Base-by-base conservation (phyloP, 805 yeast species). In the Ogataea wickerhamii region DNA sequence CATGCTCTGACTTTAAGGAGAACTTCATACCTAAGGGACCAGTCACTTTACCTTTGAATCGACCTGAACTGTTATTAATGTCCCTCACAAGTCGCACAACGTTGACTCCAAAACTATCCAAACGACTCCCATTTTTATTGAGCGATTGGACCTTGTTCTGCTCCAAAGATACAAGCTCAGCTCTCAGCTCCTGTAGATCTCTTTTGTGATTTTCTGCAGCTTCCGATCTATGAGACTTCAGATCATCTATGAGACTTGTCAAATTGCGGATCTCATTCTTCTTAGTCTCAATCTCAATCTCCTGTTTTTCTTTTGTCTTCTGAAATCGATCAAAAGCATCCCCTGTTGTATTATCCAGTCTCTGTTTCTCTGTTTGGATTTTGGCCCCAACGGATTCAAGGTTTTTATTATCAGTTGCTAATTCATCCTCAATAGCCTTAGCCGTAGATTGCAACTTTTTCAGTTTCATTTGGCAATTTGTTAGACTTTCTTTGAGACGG, bases 1-100 rank as follows among this genome's bases (percentile, higher is more conserved):
- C 61, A 49, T 61, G 75, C 6, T 71, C 78, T 1, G 63, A 56
- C 51, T 77, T 82, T 11, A 91, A 64, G 4, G 73, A 66, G 2
- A 87, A 66, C 42, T 64, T 63, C 3, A 68, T 47, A 1, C 96
- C 96, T 2, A 91, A 45, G 0, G 98, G 98, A 0, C 98, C 98
- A 13, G 82, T 58, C 0, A 95, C 95, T 24, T 52, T 53, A 2
- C 58, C 50, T 13, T 68, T 69, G 68, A 74, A 80, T 12, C 59
- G 50, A 5, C 42, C 36, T 0, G 47, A 32, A 11, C 64, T 63
- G 2, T 55, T 48, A 19, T 60, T 46, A 5, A 81, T 71, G 4
- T 64, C 73, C 3, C 53, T 46, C 18, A 80, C 48, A 5, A 81
- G 53, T 2, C 41, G 34, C 6, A 59, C 60, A 54, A 78, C 70